Percentiles rank a stretch among this genome's conserved stretches.
Conservation (phyloP, 495 filamentous ascomycete species). For the Daldinia concentrica region DNA sequence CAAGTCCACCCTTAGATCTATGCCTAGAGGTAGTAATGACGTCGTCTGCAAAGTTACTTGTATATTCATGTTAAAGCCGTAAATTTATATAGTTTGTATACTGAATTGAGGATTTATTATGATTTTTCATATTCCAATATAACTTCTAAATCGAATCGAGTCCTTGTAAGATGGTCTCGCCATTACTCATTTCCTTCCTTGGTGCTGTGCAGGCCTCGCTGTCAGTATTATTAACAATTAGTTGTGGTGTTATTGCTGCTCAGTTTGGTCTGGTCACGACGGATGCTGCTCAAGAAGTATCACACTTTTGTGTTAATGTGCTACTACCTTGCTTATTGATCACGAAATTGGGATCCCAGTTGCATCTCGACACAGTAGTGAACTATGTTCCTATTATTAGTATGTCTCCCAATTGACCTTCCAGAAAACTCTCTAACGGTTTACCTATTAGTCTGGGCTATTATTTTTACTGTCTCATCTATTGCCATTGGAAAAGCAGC, state of each 20-base stretch:
- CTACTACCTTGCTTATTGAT: slow-evolving; percentile 78
- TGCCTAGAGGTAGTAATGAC: slow-evolving; percentile 9
- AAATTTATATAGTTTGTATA: background rate
- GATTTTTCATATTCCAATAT: background rate
- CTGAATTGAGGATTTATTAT: background rate
- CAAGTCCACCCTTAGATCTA: background rate
- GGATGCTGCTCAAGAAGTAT: slow-evolving; percentile 67
- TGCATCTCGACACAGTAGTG: slow-evolving; percentile 63
- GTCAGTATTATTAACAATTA: slow-evolving; percentile 74
- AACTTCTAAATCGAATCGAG: background rate
- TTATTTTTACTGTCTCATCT: slow-evolving; percentile 64
- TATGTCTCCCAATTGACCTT: slow-evolving; percentile 4
- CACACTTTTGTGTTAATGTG: slow-evolving; percentile 70
- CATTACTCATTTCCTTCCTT: slow-evolving; percentile 63
- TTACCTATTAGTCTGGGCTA: slow-evolving; percentile 63
- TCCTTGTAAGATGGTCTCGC: slow-evolving; percentile 23
- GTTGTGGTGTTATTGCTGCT: slow-evolving; percentile 68
- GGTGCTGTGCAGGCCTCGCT: slow-evolving; percentile 76
- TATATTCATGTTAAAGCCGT: background rate
- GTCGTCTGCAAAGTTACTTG: slow-evolving; percentile 2
- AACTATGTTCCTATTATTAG: slow-evolving; percentile 63
- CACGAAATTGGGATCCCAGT: slow-evolving; percentile 70
- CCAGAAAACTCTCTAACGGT: background rate
- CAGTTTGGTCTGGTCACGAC: slow-evolving; percentile 66
- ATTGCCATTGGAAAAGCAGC: slow-evolving; percentile 60